A percentile compares a stretch with the other conserved stretches of the same genome.
These are phyloP conservation scores for Pyrenophora teres DNA, from an alignment of 2,329 filamentous ascomycete species.

Conservation along the genomic window DNA sequence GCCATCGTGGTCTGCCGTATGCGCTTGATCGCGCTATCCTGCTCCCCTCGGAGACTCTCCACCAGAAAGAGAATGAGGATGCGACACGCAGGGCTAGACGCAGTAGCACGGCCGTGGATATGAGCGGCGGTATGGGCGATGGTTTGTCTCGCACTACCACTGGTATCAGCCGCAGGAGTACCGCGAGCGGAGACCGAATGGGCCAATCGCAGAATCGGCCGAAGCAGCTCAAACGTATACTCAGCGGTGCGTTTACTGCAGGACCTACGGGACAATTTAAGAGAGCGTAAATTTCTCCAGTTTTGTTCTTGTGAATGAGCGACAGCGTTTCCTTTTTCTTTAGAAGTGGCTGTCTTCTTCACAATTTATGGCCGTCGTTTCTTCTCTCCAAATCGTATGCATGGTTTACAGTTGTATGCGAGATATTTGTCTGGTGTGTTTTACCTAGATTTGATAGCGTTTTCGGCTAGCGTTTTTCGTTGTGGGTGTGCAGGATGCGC, in stretches of 20 bases:
- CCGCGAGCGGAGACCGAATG: slow-evolving; percentile 13
- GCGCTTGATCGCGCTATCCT: slow-evolving; percentile 72
- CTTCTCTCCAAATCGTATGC: not conserved
- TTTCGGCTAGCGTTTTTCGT: not conserved
- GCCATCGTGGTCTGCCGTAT: slow-evolving; percentile 68
- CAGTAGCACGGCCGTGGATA: slow-evolving; percentile 29
- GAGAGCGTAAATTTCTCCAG: not conserved
- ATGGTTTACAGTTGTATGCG: no score
- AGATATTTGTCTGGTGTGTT: not conserved
- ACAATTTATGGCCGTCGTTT: no score
- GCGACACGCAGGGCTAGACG: slow-evolving; percentile 50
- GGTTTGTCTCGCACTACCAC: slow-evolving; percentile 1
- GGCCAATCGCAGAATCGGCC: slow-evolving; percentile 12
- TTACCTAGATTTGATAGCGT: not conserved
- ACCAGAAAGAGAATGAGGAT: slow-evolving; percentile 63
- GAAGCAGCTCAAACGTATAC: slow-evolving; percentile 24
- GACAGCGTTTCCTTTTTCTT: not conserved
- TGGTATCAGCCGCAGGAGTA: slow-evolving; percentile 26
- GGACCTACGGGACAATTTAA: slow-evolving; percentile 22
- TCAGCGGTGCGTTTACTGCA: slow-evolving; percentile 31
- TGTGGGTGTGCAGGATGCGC: no score
- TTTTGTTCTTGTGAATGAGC: not conserved
- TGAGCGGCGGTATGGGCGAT: slow-evolving; percentile 1
- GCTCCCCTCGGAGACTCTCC: slow-evolving; percentile 67
- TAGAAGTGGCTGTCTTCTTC: not conserved